Evolutionary conservation across 1,139 yeast genomes (phyloP), one percentile per base, ranked within the genome.

Genomic region (Lodderomyces margitis): DNA sequence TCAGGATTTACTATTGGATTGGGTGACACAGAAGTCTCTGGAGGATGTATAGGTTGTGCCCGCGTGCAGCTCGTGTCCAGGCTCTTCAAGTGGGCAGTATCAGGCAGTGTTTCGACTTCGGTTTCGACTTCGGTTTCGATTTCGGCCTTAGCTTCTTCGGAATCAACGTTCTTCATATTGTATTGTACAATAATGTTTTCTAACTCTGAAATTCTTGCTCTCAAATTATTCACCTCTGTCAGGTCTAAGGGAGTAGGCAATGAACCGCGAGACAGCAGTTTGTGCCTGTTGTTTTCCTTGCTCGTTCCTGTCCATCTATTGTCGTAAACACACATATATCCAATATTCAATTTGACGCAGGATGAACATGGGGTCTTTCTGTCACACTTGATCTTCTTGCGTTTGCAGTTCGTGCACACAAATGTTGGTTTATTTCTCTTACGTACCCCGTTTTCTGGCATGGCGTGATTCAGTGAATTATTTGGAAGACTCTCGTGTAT

Each of bases 341-440:
- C 48, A 11, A 51, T 43, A 31, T 57, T 53, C 36, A 54, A 46
- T 40, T 54, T 57, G 12, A 53, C 52, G 45, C 70, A 65, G 9
- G 57, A 54, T 4, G 56, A 47, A 44, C 70, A 64, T 1, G 69
- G 69, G 12, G 44, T 41, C 5, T 51, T 53, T 37, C 58, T 54
- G 43, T 65, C 66, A 50, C 70, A 65, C 38, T 56, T 59, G 42
- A 61, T 58, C 49, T 65, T 62, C 39, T 59, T 53, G 25, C 53
- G 48, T 40, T 59, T 59, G 46, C 70, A 65, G 36, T 54, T 54
- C 15, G 49, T 51, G 42, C 70, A 65, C 4, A 62, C 68, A 5
- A 41, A 58, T 44, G 41, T 54, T 9, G 50, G 56, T 42, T 65
- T 50, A 42, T 57, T 59, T 12, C 57, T 40, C 43, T 52, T 57